phyloP scores from a whole-genome alignment of 2,329 filamentous ascomycete species.

The Colletotrichum lupini region DNA sequence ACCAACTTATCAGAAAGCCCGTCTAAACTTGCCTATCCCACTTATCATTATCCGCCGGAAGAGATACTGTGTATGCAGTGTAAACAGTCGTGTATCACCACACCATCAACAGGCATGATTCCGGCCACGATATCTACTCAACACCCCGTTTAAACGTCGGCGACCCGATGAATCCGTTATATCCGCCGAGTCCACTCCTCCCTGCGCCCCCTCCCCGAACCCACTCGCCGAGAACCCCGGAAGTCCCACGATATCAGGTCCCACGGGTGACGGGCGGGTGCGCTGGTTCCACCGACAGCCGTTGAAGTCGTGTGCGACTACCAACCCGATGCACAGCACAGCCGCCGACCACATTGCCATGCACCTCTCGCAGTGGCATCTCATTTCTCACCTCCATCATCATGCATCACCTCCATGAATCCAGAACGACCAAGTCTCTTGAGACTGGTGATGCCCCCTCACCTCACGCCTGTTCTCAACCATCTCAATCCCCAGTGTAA shows the following conservation, averaged over 20 bases:
- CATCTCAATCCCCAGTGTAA: not conserved
- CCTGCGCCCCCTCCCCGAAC: not conserved
- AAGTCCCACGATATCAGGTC: slow-evolving; percentile 9
- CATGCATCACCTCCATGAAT: not conserved
- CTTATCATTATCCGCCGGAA: not conserved
- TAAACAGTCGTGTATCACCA: not conserved
- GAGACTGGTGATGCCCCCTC: not conserved
- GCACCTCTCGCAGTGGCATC: not conserved
- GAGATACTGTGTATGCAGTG: not conserved
- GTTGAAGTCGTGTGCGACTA: not conserved
- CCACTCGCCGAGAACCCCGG: not conserved
- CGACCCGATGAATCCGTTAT: not conserved
- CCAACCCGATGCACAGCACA: not conserved
- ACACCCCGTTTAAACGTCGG: not conserved
- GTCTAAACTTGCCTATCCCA: not conserved
- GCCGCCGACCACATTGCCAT: not conserved
- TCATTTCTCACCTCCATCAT: not conserved
- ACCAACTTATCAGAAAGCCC: not conserved
- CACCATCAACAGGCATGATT: not conserved
- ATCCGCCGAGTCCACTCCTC: slow-evolving; percentile 6
- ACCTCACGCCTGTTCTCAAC: not conserved
- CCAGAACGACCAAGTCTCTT: not conserved
- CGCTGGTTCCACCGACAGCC: not conserved
- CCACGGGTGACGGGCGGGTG: not conserved
- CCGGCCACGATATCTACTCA: not conserved